Evolutionary conservation across 768 basidiomycete species (phyloP), one percentile per base, ranked within the genome.

Genomic region (Rhodosporidiobolus sp.): DNA sequence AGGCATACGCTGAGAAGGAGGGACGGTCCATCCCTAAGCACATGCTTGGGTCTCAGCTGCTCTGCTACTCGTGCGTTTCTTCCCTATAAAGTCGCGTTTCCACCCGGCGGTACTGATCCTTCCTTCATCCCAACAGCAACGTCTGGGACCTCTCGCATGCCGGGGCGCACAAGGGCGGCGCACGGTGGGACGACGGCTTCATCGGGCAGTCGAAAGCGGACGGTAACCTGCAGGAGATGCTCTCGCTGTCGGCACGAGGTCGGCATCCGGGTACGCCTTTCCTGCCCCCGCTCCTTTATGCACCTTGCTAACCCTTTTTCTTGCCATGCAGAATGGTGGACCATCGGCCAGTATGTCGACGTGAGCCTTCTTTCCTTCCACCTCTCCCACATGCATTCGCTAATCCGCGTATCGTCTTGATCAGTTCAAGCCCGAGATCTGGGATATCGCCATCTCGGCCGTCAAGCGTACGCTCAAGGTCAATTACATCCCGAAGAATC

Each of bases 331-430:
- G 71, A 72, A 22, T 72, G 71, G 71, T 72, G 65, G 62, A 50
- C 71, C 3, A 52, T 72, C 38, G 71, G 71, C n/a, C 66, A 72
- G 63, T 72, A 72, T 52, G 53, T 72, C 56, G 71, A 72, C 46
- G 70, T 72, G 61, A 49, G 70, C 49, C 14, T n/a, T 35, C 20
- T 10, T 11, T 19, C 14, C 24, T 20, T 20, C 22, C n/a, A 3
- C 30, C 46, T 34, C 9, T 11, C 30, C 9, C 8, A 4, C 19
- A 32, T 26, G 30, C 11, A 10, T 12, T n/a, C 34, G 26, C 56
- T 57, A 1, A 57, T 19, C 56, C 58, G 24, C 26, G 20, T 11
- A n/a, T n/a, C n/a, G n/a, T n/a, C n/a, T 4, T 45, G 22, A 3
- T 46, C 52, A 72, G 70, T 72, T 72, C 57, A 50, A 50, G 35